A percentile compares a stretch with the other conserved stretches of the same genome.
Conservation (phyloP, 176 grass and related monocot genomes). For the Olyra latifolia region DNA sequence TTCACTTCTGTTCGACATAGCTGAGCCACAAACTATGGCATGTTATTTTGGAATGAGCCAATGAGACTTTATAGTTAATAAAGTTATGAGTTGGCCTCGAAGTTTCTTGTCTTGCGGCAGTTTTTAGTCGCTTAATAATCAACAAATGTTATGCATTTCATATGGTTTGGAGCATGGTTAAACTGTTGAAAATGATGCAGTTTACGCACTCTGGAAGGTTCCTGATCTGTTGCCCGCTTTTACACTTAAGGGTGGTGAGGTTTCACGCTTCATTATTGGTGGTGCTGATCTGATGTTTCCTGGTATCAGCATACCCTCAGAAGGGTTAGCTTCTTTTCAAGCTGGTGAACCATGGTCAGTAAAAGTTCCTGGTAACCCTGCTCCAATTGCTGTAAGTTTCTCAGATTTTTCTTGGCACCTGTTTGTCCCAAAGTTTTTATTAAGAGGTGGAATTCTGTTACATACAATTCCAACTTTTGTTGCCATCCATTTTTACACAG, state of each 20-base stretch:
- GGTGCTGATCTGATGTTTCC: conserved; percentile 99
- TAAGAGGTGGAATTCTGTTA: conserved; percentile 20
- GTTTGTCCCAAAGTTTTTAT: background rate
- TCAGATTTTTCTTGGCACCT: conserved; percentile 9
- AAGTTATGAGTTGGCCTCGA: background rate
- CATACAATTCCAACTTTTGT: conserved; percentile 16
- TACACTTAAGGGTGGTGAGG: conserved; percentile 86
- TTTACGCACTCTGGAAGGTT: conserved; percentile 92
- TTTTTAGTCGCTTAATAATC: background rate
- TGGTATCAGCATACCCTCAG: conserved; percentile 74
- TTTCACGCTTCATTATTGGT: conserved; percentile 74
- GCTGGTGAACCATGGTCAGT: conserved; percentile 86
- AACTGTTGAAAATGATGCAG: conserved; percentile 52
- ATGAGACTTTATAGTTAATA: background rate
- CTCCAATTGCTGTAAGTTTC: conserved; percentile 86
- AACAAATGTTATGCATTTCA: background rate
- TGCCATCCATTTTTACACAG: conserved; percentile 33
- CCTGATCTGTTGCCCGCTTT: conserved; percentile 72
- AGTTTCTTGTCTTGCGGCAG: background rate
- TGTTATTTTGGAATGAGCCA: background rate
- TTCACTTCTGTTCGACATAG: conserved; percentile 1
- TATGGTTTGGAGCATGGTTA: conserved; percentile 7
- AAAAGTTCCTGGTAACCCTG: conserved; percentile 85
- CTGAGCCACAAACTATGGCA: background rate
- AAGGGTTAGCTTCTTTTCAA: conserved; percentile 80